Percentiles rank a stretch among this genome's conserved stretches.
Conservation (phyloP, 495 filamentous ascomycete species). For the Penicillium samsonianum region DNA sequence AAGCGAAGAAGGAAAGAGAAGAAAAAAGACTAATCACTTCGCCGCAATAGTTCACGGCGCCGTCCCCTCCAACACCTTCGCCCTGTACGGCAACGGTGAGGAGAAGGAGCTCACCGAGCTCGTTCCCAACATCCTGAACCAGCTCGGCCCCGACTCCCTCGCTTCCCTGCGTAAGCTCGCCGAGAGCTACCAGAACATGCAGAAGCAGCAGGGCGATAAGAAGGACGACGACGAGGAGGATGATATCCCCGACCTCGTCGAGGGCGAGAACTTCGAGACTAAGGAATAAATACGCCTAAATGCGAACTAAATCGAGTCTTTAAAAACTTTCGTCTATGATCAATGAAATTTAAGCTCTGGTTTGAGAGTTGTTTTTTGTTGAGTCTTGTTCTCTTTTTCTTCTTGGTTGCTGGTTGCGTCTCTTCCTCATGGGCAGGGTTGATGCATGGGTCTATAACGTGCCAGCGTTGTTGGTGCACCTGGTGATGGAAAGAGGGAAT, state of each 20-base stretch:
- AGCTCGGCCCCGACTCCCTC: constrained; percentile 97
- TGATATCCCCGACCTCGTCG: constrained; percentile 94
- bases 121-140: constrained; percentile 98
- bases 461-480: neutral
- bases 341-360: constrained; percentile 32
- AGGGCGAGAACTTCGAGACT: constrained; percentile 94
- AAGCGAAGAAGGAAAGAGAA: neutral
- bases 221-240: constrained; percentile 83
- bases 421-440: neutral
- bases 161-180: constrained; percentile 96
- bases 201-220: constrained; percentile 83
- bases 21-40: constrained; percentile 2
- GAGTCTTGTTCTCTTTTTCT: neutral
- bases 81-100: constrained; percentile 97
- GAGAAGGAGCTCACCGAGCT: constrained; percentile 99
- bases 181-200: constrained; percentile 99
- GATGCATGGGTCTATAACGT: neutral
- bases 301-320: constrained; percentile 9
- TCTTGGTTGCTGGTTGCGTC: neutral
- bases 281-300: constrained; percentile 68
- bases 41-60: constrained; percentile 79
- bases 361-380: constrained; percentile 13
- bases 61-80: constrained; percentile 96
- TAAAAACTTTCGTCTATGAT: constrained; percentile 27
- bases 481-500: neutral